Conservation (phyloP, 805 yeast species). For the Barnettozyma sp. region DNA sequence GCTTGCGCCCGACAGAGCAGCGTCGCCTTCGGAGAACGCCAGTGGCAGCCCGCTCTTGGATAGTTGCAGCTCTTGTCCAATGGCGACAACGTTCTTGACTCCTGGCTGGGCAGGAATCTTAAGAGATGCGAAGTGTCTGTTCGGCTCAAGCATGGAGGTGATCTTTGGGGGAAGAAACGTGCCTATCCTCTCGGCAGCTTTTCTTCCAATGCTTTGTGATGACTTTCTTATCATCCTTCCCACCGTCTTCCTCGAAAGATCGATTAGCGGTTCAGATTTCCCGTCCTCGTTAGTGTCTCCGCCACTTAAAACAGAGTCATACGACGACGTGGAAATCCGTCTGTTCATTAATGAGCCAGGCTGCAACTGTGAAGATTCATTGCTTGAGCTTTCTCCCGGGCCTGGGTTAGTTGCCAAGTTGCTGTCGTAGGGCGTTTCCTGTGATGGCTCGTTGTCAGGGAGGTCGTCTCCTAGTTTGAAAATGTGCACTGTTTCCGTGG, state of each 20-base stretch:
- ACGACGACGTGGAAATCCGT: conserved; percentile 22
- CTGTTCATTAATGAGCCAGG: conserved; percentile 7
- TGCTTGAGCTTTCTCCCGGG: conserved; percentile 19
- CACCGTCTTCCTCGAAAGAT: conserved; percentile 61
- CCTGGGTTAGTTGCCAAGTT: no score
- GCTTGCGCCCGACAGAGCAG: background rate
- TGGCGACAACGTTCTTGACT: conserved; percentile 42
- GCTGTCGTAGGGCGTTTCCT: conserved; percentile 12
- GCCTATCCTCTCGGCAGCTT: conserved; percentile 84
- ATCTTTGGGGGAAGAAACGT: conserved; percentile 78
- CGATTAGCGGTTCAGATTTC: conserved; percentile 55
- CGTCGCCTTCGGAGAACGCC: conserved; percentile 15
- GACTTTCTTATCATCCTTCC: conserved; percentile 72
- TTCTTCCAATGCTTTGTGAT: conserved; percentile 68
- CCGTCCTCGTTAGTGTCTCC: conserved; percentile 15
- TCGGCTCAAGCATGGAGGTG: conserved; percentile 79
- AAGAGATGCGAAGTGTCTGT: conserved; percentile 85
- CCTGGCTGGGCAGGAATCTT: conserved; percentile 54
- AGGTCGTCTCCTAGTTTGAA: conserved; percentile 53
- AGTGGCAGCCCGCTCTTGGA: conserved; percentile 21
- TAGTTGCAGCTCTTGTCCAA: conserved; percentile 29
- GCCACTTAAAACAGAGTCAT: conserved; percentile 21
- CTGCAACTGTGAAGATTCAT: conserved; percentile 13
- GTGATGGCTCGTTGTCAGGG: background rate
- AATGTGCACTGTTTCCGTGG: conserved; percentile 89